Base-by-base conservation (phyloP, 2,329 filamentous ascomycete genomes). In the Aureobasidium sp. region DNA sequence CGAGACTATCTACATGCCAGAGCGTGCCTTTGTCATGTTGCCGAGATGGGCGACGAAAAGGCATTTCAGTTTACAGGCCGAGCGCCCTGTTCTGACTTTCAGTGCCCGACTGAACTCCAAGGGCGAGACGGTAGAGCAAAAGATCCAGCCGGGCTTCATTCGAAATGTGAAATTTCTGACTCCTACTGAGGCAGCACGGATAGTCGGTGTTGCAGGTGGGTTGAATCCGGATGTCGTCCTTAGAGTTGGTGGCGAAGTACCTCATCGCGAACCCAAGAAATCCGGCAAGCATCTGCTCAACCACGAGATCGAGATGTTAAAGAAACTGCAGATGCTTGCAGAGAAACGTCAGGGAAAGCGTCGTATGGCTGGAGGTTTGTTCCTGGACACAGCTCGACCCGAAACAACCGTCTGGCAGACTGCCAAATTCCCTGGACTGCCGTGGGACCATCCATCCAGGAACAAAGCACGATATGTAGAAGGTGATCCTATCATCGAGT, bases 1-100 rank as follows among this genome's bases (percentile, higher is more conserved):
- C 5, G 74, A 81, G 67, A 82, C 80, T 0, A 75, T 84, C 8
- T 87, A 83, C 64, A 78, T 86, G 36, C 82, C 82, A 0, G 82
- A 85, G 65, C 73, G 77, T 36, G 74, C 77, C 7, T 85, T 81
- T 66, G 79, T 80, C 10, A 85, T 87, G 81, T 67, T 87, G 20
- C 82, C 83, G 1, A 70, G 70, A 2, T 76, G 75, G 69, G 68
- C 81, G 7, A 78, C 81, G 0, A 72, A 79, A n/a, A 68, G 70
- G 1, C 70, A 81, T 63, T 83, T 87, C 70, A 85, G 82, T 69
- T 73, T 87, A 52, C 76, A 70, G 2, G 71, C 71, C 7, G 73
- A 81, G 47, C 77, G 82, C n/a, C 83, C 84, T 2, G 80, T 80
- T 15, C 71, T 87, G 36, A 87, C 85, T 0, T 83, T 87, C 68